Evolutionary conservation across 2,329 filamentous ascomycete genomes (phyloP), one percentile per base, ranked within the genome.

Genomic region (Cladophialophora psammophila): DNA sequence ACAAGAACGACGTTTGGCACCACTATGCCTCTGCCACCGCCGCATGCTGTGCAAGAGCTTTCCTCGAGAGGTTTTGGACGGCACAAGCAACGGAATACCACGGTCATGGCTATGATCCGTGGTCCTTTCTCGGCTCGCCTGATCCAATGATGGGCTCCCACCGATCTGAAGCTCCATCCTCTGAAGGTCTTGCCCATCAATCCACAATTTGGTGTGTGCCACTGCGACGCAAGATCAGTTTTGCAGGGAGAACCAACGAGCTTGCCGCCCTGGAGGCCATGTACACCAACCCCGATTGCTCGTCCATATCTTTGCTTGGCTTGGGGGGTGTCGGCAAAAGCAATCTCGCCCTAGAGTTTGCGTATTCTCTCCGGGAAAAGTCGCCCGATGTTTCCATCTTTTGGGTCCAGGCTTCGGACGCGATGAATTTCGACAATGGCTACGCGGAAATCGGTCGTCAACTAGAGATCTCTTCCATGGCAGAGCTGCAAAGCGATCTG

Each of bases 251-350:
- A 18, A 13, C 42, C 8, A 31, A 53, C 15, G 56, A 64, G 38
- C 20, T 72, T 9, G 15, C 34, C 2, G 31, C 40, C 6, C 26
- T 71, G 18, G 42, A 66, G 18, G 20, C 35, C 18, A 45, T 15
- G 20, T 40, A 66, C 32, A 45, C 63, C 38, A 36, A 60, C 18
- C 53, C 61, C 7, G 45, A 59, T 20, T 12, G 56, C 10, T 52
- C 31, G 20, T 63, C 36, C 32, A 56, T 62, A 1, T 63, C 70
- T 4, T 32, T 74, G 13, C 59, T 42, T 18, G 71, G 73, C 10
- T 63, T 75, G 5, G 74, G 73, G 48, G 73, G 72, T 10, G 65
- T 75, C 13, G 73, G 74, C n/a, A 75, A 75, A 58, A 74, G 63
- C 32, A 68, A 70, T 48, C 35, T 75, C 20, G 72, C 74, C n/a